Conservation (phyloP, 139 green algal genomes). For the Tetraselmis striata region DNA sequence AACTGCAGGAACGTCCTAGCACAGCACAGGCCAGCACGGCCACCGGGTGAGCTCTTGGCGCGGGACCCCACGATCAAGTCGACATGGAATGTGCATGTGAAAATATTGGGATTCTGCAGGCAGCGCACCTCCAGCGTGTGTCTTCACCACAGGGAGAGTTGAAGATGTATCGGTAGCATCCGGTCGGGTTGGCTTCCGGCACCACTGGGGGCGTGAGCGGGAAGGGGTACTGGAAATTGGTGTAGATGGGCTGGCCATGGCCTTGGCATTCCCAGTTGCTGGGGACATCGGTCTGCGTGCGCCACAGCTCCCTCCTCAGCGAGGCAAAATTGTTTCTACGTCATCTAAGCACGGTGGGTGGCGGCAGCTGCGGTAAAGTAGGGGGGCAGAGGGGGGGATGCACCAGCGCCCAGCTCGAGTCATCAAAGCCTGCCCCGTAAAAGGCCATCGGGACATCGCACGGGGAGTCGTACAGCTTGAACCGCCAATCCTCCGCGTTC, state of each 20-base stretch:
- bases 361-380: neutral
- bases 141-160: neutral
- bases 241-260: slow-evolving; percentile 84
- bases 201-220: slow-evolving; percentile 78
- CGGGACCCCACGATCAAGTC: too few relatives aligned
- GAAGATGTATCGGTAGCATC: slow-evolving; percentile 78
- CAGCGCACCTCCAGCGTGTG: neutral
- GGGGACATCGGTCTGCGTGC: slow-evolving; percentile 69
- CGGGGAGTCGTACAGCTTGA: slow-evolving; percentile 50
- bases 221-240: slow-evolving; percentile 93
- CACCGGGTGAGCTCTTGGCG: too few relatives aligned
- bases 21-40: too few relatives aligned
- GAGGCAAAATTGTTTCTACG: neutral
- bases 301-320: neutral
- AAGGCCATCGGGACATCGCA: slow-evolving; percentile 49
- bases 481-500: slow-evolving; percentile 52
- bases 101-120: too few relatives aligned
- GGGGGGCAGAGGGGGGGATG: too few relatives aligned
- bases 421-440: slow-evolving; percentile 28
- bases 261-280: slow-evolving; percentile 84
- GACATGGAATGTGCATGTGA: too few relatives aligned
- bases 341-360: neutral
- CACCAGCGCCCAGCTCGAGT: slow-evolving; percentile 35
- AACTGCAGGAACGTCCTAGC: slow-evolving; percentile 65
- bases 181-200: slow-evolving; percentile 83